Evolutionary conservation across 2,329 filamentous ascomycete species (phyloP).

Genomic region (Pseudogymnoascus sp.): DNA sequence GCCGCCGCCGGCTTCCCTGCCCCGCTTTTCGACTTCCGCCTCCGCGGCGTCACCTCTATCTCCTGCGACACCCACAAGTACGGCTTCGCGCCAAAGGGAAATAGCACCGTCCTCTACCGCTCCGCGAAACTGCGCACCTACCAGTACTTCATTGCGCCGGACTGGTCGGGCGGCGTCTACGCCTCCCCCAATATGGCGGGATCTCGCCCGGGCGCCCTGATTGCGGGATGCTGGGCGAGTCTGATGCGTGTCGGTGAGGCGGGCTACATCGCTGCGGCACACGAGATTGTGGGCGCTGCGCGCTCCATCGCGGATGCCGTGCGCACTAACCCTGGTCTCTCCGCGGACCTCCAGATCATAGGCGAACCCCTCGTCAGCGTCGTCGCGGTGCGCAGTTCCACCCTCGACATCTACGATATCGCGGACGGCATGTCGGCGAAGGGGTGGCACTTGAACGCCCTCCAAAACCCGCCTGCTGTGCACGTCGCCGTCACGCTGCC

Average conservation of each 20-base stretch:
- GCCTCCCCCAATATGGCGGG: conserved; percentile 88
- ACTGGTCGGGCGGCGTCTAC: conserved; percentile 95
- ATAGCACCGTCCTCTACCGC: conserved; percentile 87
- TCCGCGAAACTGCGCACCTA: conserved; percentile 69
- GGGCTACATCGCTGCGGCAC: conserved; percentile 81
- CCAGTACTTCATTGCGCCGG: conserved; percentile 92
- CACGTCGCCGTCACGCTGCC: conserved; percentile 91
- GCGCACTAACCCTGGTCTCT: conserved; percentile 58
- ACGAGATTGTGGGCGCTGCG: conserved; percentile 77
- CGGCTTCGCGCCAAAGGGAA: conserved; percentile 96
- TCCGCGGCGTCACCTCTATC: conserved; percentile 91
- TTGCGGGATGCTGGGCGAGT: conserved; percentile 91
- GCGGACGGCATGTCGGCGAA: conserved; percentile 77
- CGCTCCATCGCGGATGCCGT: conserved; percentile 77
- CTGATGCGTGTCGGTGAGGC: conserved; percentile 81
- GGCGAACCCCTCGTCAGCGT: conserved; percentile 85
- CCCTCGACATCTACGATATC: conserved; percentile 89
- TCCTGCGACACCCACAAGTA: conserved; percentile 98
- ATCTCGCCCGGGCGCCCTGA: conserved; percentile 84
- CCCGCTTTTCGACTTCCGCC: conserved; percentile 84
- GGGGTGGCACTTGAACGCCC: conserved; percentile 93
- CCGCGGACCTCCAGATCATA: conserved; percentile 67
- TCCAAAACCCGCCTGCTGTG: conserved; percentile 86
- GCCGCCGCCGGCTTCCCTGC: conserved; percentile 88
- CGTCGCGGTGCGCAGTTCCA: conserved; percentile 75